Evolutionary conservation across 2,329 filamentous ascomycete species (phyloP), one percentile per base, ranked within the genome.

Genomic region (Achaetomium macrosporum): DNA sequence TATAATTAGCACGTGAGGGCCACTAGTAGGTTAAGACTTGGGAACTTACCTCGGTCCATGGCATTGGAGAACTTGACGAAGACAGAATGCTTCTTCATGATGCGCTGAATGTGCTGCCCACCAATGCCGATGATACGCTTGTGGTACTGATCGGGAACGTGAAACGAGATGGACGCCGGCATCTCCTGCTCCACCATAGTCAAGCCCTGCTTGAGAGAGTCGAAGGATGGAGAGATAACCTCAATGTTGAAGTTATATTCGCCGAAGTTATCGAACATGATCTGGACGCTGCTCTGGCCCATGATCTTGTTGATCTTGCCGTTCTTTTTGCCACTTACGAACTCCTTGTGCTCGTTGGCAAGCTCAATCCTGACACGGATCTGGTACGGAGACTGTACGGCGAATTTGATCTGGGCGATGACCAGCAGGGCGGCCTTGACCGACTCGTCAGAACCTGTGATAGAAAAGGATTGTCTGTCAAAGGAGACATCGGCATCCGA

Each of bases 281-380:
- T 97, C 72, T 99, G 93, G 12, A 99, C 93, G 63, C 95, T 96
- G 78, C 91, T 96, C 71, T 97, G 92, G 20, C 92, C 93, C 93
- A 99, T 99, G 65, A 99, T 99, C 78, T 99, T 99, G 78, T 99
- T 99, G 72, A 99, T 99, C 75, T 99, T 99, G 71, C 93, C 93
- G 64, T 99, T 99, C 77, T 99, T 99, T 78, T 99, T 99, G 62
- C 93, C 93, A 63, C 91, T 96, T 53, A 99, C 93, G 68, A 99
- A 99, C 67, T 99, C 93, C 71, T 99, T 99, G 76, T 99, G 93
- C 73, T 99, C 93, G 66, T 97, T 97, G 65, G 93, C 93, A 52
- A 99, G 85, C 75, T 99, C 93, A 58, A 99, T 95, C 76, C 97
- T 97, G 66, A 99, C 92, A 52, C 91, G 84, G 68, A 99, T 95